Conservation (phyloP, 352 stramenopile species). For the Phytopythium vexans region DNA sequence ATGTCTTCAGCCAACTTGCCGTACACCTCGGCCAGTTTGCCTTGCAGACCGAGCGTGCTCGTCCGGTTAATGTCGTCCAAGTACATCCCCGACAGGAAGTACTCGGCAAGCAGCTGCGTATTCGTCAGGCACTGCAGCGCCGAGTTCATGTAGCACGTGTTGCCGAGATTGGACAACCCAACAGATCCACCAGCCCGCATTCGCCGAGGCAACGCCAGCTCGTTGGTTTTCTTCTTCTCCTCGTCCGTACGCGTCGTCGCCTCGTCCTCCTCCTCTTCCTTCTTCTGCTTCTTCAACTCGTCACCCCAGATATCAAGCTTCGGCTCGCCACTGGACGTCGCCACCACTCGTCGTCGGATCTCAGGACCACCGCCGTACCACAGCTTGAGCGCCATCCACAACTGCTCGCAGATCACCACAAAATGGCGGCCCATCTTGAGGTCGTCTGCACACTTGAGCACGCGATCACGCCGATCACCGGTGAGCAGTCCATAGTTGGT, state of each 20-base stretch:
- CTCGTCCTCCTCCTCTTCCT: conserved; percentile 42
- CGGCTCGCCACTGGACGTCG: conserved; percentile 49
- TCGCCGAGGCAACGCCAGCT: conserved; percentile 57
- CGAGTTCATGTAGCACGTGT: conserved; percentile 97
- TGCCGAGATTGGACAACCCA: conserved; percentile 89
- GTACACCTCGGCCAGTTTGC: conserved; percentile 94
- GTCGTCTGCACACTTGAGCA: conserved; percentile 69
- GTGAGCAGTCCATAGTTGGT: conserved; percentile 79
- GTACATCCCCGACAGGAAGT: conserved; percentile 94
- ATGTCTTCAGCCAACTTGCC: conserved; percentile 95
- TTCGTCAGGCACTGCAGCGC: conserved; percentile 94
- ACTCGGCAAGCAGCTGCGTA: conserved; percentile 94
- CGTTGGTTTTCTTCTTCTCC: conserved; percentile 45
- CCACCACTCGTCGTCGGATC: conserved; percentile 81
- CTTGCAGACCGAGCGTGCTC: conserved; percentile 95
- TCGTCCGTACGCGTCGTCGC: conserved; percentile 47
- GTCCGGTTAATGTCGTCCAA: conserved; percentile 94
- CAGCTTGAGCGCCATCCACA: conserved; percentile 88
- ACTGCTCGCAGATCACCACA: conserved; percentile 80
- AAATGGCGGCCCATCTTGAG: conserved; percentile 83
- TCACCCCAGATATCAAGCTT: conserved; percentile 81
- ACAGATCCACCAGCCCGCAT: conserved; percentile 79
- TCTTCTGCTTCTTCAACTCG: conserved; percentile 56
- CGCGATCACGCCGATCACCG: conserved; percentile 60
- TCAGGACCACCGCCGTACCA: conserved; percentile 92